Conservation (phyloP, 2,329 filamentous ascomycete species). For the Monilinia polystroma region DNA sequence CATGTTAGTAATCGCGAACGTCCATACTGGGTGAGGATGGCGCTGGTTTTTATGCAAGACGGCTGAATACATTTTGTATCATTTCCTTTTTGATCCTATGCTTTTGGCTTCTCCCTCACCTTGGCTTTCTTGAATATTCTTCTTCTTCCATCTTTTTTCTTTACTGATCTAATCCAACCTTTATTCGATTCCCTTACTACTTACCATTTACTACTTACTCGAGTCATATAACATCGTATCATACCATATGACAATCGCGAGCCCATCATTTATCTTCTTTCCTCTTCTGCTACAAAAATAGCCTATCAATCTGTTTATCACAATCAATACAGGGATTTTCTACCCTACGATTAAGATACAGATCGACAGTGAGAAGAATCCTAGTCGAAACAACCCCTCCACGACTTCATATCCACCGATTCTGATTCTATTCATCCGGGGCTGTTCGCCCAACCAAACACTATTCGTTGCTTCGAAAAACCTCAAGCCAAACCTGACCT, state of each 20-base stretch:
- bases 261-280: background rate
- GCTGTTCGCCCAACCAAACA: background rate
- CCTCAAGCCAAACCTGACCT: background rate
- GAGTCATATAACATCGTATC: conserved; percentile 5
- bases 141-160: conserved; percentile 2
- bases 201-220: background rate
- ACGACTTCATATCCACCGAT: conserved; percentile 8
- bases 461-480: background rate
- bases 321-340: conserved; percentile 9
- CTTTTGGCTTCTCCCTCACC: conserved; percentile 11
- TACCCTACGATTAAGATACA: conserved; percentile 16
- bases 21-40: background rate
- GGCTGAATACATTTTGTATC: conserved; percentile 11
- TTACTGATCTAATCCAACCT: background rate
- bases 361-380: conserved; percentile 18
- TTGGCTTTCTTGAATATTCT: background rate
- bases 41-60: conserved; percentile 15
- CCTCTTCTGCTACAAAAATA: background rate
- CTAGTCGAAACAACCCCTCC: conserved; percentile 15
- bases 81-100: conserved; percentile 7
- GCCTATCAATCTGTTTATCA: conserved; percentile 15
- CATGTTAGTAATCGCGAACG: conserved; percentile 6
- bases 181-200: conserved; percentile 3
- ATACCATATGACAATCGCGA: conserved; percentile 3
- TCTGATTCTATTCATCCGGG: background rate